Conservation (phyloP, 805 yeast genomes). For the Cyberlindnera xylosilytica region DNA sequence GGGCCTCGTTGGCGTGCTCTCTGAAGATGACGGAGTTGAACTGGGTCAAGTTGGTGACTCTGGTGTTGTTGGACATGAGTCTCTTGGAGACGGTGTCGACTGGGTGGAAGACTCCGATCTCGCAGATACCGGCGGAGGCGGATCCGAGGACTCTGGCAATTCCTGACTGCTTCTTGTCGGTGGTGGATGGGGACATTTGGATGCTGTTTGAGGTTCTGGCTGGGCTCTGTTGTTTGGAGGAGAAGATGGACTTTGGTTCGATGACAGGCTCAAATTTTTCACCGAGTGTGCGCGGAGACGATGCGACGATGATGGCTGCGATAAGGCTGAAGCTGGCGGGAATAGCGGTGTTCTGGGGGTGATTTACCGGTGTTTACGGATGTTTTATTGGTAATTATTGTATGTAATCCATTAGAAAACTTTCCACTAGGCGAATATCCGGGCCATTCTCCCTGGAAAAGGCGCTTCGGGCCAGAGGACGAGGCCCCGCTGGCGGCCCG, state of each 20-base stretch:
- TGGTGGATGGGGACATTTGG: constrained; percentile 25
- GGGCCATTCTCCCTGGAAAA: too few species aligned
- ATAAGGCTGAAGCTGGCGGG: too few species aligned
- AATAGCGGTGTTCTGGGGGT: too few species aligned
- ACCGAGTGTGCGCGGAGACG: neutral
- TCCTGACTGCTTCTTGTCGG: constrained; percentile 84
- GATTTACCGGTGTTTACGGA: too few species aligned
- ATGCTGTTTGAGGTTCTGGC: neutral
- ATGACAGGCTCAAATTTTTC: neutral
- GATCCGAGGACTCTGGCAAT: constrained; percentile 91
- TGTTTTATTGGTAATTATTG: too few species aligned
- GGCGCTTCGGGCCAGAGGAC: too few species aligned
- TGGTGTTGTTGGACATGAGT: constrained; percentile 79
- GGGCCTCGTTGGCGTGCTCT: constrained; percentile 69
- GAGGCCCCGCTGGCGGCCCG: neutral
- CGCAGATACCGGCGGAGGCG: constrained; percentile 96
- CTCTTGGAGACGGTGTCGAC: constrained; percentile 98
- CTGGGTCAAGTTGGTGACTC: constrained; percentile 57
- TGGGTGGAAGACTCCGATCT: constrained; percentile 96
- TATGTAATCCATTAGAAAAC: too few species aligned
- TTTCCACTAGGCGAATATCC: too few species aligned
- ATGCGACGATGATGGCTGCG: neutral
- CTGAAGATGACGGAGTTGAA: constrained; percentile 86
- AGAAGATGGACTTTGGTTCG: neutral
- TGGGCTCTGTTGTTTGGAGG: too few species aligned